Evolutionary conservation across 1,284 basidiomycete genomes (phyloP).

Genomic region (Coniferiporia weirii): DNA sequence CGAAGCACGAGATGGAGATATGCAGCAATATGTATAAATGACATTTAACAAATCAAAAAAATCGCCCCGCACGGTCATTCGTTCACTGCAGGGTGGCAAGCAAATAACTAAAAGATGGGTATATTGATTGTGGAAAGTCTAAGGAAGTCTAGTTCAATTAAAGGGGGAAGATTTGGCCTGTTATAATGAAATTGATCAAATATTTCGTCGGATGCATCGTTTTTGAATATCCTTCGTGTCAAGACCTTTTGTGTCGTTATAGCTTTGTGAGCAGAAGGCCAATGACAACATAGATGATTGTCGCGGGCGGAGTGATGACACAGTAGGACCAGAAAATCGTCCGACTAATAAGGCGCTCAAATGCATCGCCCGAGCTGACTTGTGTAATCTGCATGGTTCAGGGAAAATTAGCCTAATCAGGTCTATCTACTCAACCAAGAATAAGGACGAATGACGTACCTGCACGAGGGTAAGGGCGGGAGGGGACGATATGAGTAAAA

Average conservation of each 20-base stretch:
- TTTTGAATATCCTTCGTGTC: not conserved
- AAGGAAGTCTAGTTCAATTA: no score
- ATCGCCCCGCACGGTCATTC: no score
- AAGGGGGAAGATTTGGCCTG: no score
- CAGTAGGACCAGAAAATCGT: slow-evolving; percentile 84
- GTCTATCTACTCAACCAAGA: not conserved
- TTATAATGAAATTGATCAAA: not conserved
- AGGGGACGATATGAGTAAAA: slow-evolving; percentile 72
- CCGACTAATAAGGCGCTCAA: slow-evolving; percentile 82
- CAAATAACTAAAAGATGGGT: no score
- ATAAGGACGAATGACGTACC: slow-evolving; percentile 32
- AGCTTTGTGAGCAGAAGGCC: slow-evolving; percentile 58
- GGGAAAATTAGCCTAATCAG: not conserved
- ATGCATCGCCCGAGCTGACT: slow-evolving; percentile 81
- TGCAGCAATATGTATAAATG: no score
- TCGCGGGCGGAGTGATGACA: slow-evolving; percentile 76
- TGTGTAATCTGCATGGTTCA: slow-evolving; percentile 84
- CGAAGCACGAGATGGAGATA: no score
- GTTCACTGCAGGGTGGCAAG: no score
- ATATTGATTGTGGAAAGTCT: no score
- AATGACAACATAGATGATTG: slow-evolving; percentile 69
- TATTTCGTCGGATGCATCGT: not conserved
- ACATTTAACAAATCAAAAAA: no score
- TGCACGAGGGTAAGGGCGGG: slow-evolving; percentile 80
- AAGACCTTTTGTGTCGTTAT: slow-evolving; percentile 19